phyloP scores from a whole-genome alignment of 1,139 yeast species.

The Pichia cactophila region DNA sequence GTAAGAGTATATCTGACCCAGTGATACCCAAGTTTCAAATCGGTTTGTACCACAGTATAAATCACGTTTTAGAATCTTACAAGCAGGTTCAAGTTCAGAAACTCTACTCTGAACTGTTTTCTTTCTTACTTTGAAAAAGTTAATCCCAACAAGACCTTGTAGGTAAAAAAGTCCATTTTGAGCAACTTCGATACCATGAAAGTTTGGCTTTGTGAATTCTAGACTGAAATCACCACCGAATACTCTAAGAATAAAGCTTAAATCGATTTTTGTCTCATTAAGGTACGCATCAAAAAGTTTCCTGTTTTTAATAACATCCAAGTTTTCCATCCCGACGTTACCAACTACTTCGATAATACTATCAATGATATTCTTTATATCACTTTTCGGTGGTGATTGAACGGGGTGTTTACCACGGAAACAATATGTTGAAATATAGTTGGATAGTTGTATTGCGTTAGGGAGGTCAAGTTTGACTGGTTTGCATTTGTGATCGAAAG shows the following conservation, averaged over 20 bases:
- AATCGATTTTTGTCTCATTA: constrained; percentile 39
- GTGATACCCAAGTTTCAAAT: constrained; percentile 77
- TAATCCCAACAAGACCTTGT: constrained; percentile 61
- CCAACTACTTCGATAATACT: constrained; percentile 67
- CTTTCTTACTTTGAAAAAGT: constrained; percentile 59
- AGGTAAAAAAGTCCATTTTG: constrained; percentile 63
- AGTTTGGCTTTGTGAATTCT: constrained; percentile 31
- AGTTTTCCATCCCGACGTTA: constrained; percentile 41
- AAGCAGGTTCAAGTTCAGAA: constrained; percentile 72
- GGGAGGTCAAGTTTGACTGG: constrained; percentile 35
- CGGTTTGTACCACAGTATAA: constrained; percentile 58
- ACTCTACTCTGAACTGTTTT: constrained; percentile 73
- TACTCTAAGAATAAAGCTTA: constrained; percentile 44
- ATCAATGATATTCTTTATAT: constrained; percentile 66
- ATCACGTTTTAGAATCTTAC: constrained; percentile 59
- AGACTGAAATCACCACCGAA: constrained; percentile 48
- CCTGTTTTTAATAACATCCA: constrained; percentile 36
- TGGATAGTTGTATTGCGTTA: constrained; percentile 52
- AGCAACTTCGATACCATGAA: constrained; percentile 32
- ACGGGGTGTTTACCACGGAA: constrained; percentile 53
- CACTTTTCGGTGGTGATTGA: constrained; percentile 50
- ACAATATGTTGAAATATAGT: constrained; percentile 56
- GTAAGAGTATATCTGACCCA: constrained; percentile 75
- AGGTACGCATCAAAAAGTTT: constrained; percentile 44
- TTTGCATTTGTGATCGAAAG: constrained; percentile 60